Conservation (phyloP, 768 basidiomycete species). For the Rickenella mellea region DNA sequence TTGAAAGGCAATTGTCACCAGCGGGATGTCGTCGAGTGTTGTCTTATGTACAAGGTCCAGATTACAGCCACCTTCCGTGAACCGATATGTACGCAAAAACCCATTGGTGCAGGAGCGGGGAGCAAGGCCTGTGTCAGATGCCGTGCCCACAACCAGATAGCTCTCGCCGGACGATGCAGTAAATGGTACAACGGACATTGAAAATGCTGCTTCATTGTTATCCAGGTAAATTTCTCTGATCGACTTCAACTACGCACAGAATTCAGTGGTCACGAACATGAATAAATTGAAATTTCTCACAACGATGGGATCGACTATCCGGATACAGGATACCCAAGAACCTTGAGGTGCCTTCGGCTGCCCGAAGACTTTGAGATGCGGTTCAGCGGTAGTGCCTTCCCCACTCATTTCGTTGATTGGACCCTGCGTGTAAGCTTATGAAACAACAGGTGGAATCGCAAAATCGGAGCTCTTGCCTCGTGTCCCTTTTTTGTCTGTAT, state of each 20-base stretch:
- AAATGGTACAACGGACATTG: too few species aligned
- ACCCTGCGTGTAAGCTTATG: conserved; percentile 38
- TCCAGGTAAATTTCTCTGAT: conserved; percentile 53
- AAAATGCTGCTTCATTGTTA: too few species aligned
- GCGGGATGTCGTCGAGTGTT: conserved; percentile 89
- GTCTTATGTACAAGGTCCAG: conserved; percentile 94
- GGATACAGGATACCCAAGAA: conserved; percentile 90
- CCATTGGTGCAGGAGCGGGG: too few species aligned
- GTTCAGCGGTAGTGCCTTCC: conserved; percentile 62
- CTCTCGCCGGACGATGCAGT: too few species aligned
- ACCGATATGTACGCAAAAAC: too few species aligned
- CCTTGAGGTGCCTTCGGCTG: conserved; percentile 80
- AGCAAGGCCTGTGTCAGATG: too few species aligned
- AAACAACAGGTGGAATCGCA: not conserved
- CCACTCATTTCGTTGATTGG: conserved; percentile 68
- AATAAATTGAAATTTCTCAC: conserved; percentile 26
- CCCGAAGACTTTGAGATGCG: conserved; percentile 77
- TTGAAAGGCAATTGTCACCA: conserved; percentile 86
- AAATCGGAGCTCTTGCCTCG: conserved; percentile 46
- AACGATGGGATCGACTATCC: conserved; percentile 85
- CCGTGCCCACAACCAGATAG: too few species aligned
- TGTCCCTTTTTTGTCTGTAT: conserved; percentile 54
- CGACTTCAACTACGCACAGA: conserved; percentile 34
- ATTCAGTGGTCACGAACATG: conserved; percentile 1
- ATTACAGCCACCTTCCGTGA: conserved; percentile 63